A percentile compares a stretch with the other conserved stretches of the same genome.
These are phyloP conservation scores for Diaporthe humulicola DNA, from an alignment of 2,329 filamentous ascomycete species.

Conservation along the genomic window DNA sequence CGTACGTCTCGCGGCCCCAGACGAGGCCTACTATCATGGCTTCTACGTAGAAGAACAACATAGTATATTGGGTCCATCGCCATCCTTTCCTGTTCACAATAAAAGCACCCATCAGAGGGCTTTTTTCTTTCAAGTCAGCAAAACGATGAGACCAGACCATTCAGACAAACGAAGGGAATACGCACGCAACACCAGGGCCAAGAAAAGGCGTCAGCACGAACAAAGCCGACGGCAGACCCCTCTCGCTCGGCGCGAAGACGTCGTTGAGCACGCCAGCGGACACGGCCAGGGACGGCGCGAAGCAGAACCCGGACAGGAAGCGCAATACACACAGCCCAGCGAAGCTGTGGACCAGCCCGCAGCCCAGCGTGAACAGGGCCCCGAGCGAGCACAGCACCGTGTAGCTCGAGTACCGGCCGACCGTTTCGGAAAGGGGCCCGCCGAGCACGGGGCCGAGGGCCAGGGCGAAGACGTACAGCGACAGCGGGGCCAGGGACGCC, in stretches of 20 bases:
- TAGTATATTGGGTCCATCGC: slow-evolving; percentile 67
- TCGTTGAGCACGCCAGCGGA: slow-evolving; percentile 64
- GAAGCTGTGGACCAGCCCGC: slow-evolving; percentile 64
- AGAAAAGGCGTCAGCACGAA: slow-evolving; percentile 67
- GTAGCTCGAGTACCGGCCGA: slow-evolving; percentile 69
- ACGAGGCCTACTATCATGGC: slow-evolving; percentile 53
- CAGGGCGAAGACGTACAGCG: slow-evolving; percentile 72
- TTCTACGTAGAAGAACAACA: slow-evolving; percentile 60
- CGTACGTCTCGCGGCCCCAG: slow-evolving; percentile 68
- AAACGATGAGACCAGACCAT: neutral
- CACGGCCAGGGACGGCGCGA: slow-evolving; percentile 62
- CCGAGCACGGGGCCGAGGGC: slow-evolving; percentile 71
- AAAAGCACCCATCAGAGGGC: slow-evolving; percentile 64
- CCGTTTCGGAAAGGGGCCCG: slow-evolving; percentile 70
- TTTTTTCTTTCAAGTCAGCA: slow-evolving; percentile 40
- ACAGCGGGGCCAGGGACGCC: slow-evolving; percentile 69
- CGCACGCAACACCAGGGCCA: slow-evolving; percentile 65
- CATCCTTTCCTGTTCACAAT: slow-evolving; percentile 59
- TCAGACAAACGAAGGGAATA: slow-evolving; percentile 25
- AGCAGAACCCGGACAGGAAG: slow-evolving; percentile 68
- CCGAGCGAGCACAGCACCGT: slow-evolving; percentile 59
- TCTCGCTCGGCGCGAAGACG: slow-evolving; percentile 57
- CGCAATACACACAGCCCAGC: slow-evolving; percentile 65
- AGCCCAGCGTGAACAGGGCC: slow-evolving; percentile 68
- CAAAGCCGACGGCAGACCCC: slow-evolving; percentile 58